phyloP scores from a whole-genome alignment of 1,139 yeast genomes.

The Tardiomyces digboiensis region DNA sequence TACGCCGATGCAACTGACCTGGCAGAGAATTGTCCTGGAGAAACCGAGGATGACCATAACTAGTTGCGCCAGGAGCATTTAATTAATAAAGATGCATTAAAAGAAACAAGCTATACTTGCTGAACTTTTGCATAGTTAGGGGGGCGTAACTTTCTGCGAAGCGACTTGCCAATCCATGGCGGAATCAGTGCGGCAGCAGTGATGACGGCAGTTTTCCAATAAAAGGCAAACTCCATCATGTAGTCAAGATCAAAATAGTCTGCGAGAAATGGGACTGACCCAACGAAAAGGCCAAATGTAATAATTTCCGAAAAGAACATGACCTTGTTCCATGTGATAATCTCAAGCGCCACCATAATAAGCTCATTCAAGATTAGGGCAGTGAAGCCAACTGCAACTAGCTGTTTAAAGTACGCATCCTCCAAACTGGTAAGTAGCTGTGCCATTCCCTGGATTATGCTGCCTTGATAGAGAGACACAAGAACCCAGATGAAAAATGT shows the following conservation, averaged over 20 bases:
- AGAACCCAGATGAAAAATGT: constrained; percentile 91
- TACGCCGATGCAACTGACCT: constrained; percentile 32
- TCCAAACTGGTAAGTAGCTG: constrained; percentile 63
- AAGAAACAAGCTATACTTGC: constrained; percentile 27
- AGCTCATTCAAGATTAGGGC: constrained; percentile 78
- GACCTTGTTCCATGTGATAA: constrained; percentile 77
- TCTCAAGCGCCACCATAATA: constrained; percentile 87
- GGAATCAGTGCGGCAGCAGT: constrained; percentile 71
- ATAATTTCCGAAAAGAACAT: constrained; percentile 69
- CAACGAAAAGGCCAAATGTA: constrained; percentile 59
- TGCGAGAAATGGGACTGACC: constrained; percentile 68
- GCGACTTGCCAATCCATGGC: constrained; percentile 75
- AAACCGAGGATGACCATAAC: constrained; percentile 24
- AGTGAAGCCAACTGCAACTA: constrained; percentile 83
- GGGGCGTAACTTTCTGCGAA: constrained; percentile 72
- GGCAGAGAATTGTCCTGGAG: constrained; percentile 38
- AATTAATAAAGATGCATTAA: background rate
- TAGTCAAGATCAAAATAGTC: constrained; percentile 77
- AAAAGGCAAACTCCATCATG: constrained; percentile 47
- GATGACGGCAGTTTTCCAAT: constrained; percentile 62
- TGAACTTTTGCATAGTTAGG: constrained; percentile 98
- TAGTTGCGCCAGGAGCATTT: background rate
- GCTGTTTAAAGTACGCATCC: constrained; percentile 43
- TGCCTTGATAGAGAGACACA: constrained; percentile 83
- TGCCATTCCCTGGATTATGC: constrained; percentile 64